These are phyloP conservation scores for Colletotrichum sp. DNA, from an alignment of 2,329 filamentous ascomycete species.

Conservation along the genomic window DNA sequence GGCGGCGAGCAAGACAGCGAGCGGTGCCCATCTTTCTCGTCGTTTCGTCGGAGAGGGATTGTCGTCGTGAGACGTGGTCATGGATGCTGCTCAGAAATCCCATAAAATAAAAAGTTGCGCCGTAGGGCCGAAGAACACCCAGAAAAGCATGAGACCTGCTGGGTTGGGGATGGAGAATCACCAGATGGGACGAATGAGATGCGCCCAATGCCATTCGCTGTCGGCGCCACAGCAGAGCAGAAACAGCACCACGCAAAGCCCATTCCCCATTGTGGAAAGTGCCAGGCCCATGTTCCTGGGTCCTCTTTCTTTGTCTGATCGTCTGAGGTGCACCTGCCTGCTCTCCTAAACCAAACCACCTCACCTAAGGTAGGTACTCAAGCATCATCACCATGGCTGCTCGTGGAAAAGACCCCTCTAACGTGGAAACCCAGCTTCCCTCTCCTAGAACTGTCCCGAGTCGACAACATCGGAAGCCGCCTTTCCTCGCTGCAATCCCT, in stretches of 20 bases:
- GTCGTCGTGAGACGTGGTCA: background rate
- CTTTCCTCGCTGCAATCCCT: background rate
- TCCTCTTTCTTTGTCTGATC: background rate
- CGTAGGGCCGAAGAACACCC: conserved; percentile 11
- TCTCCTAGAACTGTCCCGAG: background rate
- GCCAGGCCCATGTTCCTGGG: background rate
- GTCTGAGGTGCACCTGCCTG: background rate
- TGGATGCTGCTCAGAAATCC: background rate
- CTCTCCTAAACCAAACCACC: background rate
- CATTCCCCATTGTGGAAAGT: background rate
- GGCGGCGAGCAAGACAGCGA: conserved; percentile 4
- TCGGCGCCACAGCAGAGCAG: background rate
- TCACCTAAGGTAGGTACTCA: background rate
- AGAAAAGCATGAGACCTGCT: conserved; percentile 1
- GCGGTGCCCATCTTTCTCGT: background rate
- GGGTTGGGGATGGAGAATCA: conserved; percentile 4
- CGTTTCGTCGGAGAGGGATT: background rate
- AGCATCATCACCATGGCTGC: background rate
- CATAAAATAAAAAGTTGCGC: background rate
- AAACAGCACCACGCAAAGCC: conserved; percentile 2
- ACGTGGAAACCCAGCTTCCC: background rate
- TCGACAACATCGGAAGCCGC: background rate
- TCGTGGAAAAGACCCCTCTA: background rate
- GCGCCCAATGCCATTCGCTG: background rate
- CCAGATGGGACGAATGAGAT: background rate